Evolutionary conservation across 805 yeast species (phyloP).

Genomic region (Peterozyma toletana): DNA sequence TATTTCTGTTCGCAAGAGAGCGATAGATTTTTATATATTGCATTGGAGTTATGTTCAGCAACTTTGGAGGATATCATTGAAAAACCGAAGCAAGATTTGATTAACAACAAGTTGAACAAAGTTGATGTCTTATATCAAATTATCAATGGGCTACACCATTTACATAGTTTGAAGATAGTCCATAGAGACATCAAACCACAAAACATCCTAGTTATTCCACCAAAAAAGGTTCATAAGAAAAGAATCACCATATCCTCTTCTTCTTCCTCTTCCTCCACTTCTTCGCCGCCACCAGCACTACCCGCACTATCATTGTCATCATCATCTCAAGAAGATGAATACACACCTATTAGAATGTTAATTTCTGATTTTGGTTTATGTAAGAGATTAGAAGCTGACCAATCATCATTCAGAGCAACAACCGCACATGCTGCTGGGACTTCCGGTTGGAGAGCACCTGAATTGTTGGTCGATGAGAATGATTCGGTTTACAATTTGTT

Average conservation of each 20-base stretch:
- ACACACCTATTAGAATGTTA: slow-evolving; percentile 53
- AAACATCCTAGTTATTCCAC: slow-evolving; percentile 76
- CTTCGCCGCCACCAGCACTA: too few relatives aligned
- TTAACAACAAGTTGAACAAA: slow-evolving; percentile 37
- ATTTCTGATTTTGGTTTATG: slow-evolving; percentile 97
- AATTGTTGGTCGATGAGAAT: slow-evolving; percentile 44
- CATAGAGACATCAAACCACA: slow-evolving; percentile 96
- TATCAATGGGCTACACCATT: slow-evolving; percentile 76
- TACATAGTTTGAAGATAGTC: slow-evolving; percentile 85
- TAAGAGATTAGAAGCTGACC: slow-evolving; percentile 84
- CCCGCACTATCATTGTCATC: neutral
- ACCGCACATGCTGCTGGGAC: slow-evolving; percentile 94
- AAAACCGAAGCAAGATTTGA: slow-evolving; percentile 29
- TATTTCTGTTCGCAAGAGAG: slow-evolving; percentile 91
- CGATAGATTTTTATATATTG: slow-evolving; percentile 85
- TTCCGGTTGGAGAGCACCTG: slow-evolving; percentile 98
- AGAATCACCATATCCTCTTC: slow-evolving; percentile 6
- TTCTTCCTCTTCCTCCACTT: slow-evolving; percentile 7
- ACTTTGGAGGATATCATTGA: slow-evolving; percentile 83
- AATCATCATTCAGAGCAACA: slow-evolving; percentile 88
- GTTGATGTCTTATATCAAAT: slow-evolving; percentile 63
- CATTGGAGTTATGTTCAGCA: slow-evolving; percentile 84
- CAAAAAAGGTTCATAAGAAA: slow-evolving; percentile 33
- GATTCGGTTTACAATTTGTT: slow-evolving; percentile 21
- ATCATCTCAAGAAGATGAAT: slow-evolving; percentile 9